Base-by-base conservation (phyloP, 2,329 filamentous ascomycete species). In the Cercospora beticola region DNA sequence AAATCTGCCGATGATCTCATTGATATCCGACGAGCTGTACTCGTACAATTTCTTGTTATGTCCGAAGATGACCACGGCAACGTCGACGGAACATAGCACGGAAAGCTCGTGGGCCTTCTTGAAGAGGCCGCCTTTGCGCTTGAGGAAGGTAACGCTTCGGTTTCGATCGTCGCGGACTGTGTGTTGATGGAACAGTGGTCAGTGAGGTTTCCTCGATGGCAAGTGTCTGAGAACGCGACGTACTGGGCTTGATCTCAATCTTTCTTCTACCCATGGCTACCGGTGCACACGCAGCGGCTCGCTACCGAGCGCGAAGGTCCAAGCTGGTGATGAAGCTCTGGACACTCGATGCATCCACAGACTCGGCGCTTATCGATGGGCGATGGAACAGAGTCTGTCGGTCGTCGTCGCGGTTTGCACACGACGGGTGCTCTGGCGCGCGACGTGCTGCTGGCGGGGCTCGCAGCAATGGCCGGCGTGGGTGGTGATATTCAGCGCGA, bases 21-120 rank as follows among this genome's bases (percentile, higher is more conserved):
- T 90, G 87, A 99, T 97, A 80, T 97, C 93, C 75, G 89, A 86
- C 18, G 94, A 98, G 12, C 94, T 98, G 81, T 97, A 99, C 81
- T 99, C 93, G 82, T 98, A 97, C 28, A 99, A 87, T 83, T 98
- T 98, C 86, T 98, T 99, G 82, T 99, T 99, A 83, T 92, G 94
- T 72, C 94, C 94, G 78, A 98, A 98, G 77, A 99, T 97, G 80
- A 99, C 95, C 77, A 99, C 95, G 49, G 95, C 95, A 74, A 99
- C 95, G 80, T 99, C 95, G 79, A 99, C 95, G 46, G 94, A 97
- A 81, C 95, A 99, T 71, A 99, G 90, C 58, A 99, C 95, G 64
- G 94, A 97, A 63, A 99, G 87, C 86, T 99, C 95, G 81, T 99
- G 94, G 64, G 95, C 95, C 88, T 99, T 99, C 86, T 99, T 99